Evolutionary conservation across 495 filamentous ascomycete genomes (phyloP).

Genomic region (Tirmania nivea): DNA sequence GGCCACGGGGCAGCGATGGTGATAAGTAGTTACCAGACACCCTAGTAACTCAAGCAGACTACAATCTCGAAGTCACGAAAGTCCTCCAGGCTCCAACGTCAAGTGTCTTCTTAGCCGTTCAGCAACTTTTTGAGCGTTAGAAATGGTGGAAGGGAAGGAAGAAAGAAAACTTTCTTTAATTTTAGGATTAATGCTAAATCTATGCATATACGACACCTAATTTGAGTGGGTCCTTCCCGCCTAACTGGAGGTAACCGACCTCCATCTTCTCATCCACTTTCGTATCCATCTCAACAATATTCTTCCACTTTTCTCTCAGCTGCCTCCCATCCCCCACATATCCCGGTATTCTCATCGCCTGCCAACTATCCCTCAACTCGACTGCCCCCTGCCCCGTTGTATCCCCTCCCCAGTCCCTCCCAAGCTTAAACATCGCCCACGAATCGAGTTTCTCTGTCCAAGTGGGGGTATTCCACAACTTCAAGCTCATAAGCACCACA

Average conservation of each 20-base stretch:
- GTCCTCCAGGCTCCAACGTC: too few relatives aligned
- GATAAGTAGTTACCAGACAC: too few relatives aligned
- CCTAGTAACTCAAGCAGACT: too few relatives aligned
- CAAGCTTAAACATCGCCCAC: constrained; percentile 11
- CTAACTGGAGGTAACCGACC: neutral
- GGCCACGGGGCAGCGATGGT: too few relatives aligned
- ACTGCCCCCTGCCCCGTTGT: constrained; percentile 6
- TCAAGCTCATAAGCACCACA: constrained; percentile 7
- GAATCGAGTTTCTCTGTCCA: constrained; percentile 13
- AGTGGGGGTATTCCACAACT: constrained; percentile 8
- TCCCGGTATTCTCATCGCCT: constrained; percentile 6
- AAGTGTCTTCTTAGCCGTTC: too few relatives aligned
- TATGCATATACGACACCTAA: neutral
- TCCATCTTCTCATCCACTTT: constrained; percentile 5
- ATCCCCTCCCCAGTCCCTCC: constrained; percentile 7
- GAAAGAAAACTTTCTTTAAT: too few relatives aligned
- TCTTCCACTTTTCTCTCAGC: neutral
- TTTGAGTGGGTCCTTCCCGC: neutral
- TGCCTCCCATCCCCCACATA: constrained; percentile 6
- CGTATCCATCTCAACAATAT: neutral
- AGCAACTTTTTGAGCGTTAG: too few relatives aligned
- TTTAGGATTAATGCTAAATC: too few relatives aligned
- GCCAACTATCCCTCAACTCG: constrained; percentile 8
- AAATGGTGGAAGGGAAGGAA: too few relatives aligned
- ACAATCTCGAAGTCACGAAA: too few relatives aligned